phyloP scores from a whole-genome alignment of 306 rosid genomes.

The Cajanus cajan region DNA sequence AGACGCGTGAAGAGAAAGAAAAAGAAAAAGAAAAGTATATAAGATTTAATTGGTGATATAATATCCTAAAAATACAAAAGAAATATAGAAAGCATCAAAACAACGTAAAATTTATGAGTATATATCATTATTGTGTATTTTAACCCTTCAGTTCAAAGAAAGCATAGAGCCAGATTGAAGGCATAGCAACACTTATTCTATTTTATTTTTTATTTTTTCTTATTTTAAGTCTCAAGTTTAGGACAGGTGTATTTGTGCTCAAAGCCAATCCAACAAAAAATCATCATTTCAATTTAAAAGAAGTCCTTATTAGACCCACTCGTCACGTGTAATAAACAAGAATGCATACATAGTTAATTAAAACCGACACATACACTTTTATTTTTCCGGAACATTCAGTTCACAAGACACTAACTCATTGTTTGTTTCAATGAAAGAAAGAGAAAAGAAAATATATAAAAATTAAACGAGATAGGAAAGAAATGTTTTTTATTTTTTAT shows the following conservation, averaged over 20 bases:
- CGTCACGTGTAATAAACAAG: slow-evolving; percentile 9
- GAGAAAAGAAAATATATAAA: neutral
- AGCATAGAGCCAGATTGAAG: slow-evolving; percentile 10
- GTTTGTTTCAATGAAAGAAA: neutral
- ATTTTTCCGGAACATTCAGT: neutral
- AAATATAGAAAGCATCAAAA: neutral
- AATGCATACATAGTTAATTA: neutral
- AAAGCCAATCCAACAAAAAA: neutral
- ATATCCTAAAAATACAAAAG: neutral
- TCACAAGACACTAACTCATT: neutral
- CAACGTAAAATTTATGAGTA: neutral
- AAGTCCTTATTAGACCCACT: neutral
- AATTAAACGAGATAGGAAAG: too few species aligned
- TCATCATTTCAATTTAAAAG: slow-evolving; percentile 16
- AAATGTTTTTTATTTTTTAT: neutral
- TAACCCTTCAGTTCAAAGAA: slow-evolving; percentile 19
- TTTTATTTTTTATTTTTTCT: neutral
- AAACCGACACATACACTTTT: neutral
- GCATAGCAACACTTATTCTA: neutral
- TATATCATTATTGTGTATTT: neutral
- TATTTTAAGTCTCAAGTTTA: slow-evolving; percentile 8
- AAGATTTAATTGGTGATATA: neutral
- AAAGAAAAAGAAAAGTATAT: neutral
- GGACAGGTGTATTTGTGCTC: slow-evolving; percentile 27
- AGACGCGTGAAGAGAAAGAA: neutral